These are phyloP conservation scores for Paralagenidium karlingii DNA, from an alignment of 352 stramenopile genomes.

Conservation along the genomic window DNA sequence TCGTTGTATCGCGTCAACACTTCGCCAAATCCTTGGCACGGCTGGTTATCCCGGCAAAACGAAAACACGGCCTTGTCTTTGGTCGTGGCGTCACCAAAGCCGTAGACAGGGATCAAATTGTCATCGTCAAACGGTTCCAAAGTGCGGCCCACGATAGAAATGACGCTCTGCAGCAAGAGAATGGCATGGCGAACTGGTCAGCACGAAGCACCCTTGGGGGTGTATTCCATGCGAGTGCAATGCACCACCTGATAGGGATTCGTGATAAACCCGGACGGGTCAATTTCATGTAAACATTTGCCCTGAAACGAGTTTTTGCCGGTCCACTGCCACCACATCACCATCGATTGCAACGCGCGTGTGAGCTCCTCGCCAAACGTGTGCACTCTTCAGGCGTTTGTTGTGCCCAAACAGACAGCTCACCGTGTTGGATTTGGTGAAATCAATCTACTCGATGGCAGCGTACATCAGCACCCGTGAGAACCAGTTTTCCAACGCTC, in stretches of 20 bases:
- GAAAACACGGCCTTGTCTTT: constrained; percentile 38
- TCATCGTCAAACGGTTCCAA: not conserved
- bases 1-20: constrained; percentile 38
- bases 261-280: constrained; percentile 16
- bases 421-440: constrained; percentile 65
- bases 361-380: not conserved
- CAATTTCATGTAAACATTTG: constrained; percentile 57
- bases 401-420: too few species aligned
- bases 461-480: too few species aligned
- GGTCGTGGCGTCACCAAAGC: constrained; percentile 53
- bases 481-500: too few species aligned
- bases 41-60: constrained; percentile 19
- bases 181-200: not conserved
- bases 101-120: constrained; percentile 3
- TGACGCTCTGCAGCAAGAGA: not conserved
- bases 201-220: not conserved
- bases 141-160: not conserved
- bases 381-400: not conserved
- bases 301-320: constrained; percentile 45
- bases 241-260: constrained; percentile 73
- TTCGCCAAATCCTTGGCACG: constrained; percentile 36
- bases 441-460: constrained; percentile 76
- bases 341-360: constrained; percentile 1
- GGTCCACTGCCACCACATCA: constrained; percentile 39
- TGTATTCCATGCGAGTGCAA: too few species aligned